These are phyloP conservation scores for Talaromyces sp. DNA, from an alignment of 2,329 filamentous ascomycete genomes.

Conservation along the genomic window DNA sequence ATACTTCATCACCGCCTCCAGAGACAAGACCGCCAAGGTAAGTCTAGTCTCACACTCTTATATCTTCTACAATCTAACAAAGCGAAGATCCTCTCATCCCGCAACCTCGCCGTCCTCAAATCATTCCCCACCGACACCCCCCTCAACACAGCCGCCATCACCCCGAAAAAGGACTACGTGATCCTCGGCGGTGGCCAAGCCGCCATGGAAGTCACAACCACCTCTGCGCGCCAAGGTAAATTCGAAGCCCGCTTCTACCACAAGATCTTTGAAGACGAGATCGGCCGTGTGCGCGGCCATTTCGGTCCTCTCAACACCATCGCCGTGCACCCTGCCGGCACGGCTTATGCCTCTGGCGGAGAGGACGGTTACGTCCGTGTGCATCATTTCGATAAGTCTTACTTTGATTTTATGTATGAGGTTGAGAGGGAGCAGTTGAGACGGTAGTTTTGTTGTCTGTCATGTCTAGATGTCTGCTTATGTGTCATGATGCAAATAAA, in stretches of 20 bases:
- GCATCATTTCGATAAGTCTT: slow-evolving; percentile 97
- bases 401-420: slow-evolving; percentile 98
- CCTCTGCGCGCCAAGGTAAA: slow-evolving; percentile 90
- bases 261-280: slow-evolving; percentile 99
- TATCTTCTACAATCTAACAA: background rate
- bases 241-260: slow-evolving; percentile 99
- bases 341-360: slow-evolving; percentile 89
- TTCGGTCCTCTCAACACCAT: slow-evolving; percentile 97
- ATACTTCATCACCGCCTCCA: slow-evolving; percentile 97
- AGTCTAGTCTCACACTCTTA: slow-evolving; percentile 21
- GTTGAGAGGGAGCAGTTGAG: slow-evolving; percentile 77
- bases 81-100: slow-evolving; percentile 69
- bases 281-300: slow-evolving; percentile 92
- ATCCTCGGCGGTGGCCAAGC: slow-evolving; percentile 97
- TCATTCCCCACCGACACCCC: slow-evolving; percentile 89
- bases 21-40: slow-evolving; percentile 96
- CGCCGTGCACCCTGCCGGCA: slow-evolving; percentile 85
- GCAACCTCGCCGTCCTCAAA: slow-evolving; percentile 88
- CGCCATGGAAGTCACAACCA: slow-evolving; percentile 97
- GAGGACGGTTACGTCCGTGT: slow-evolving; percentile 98
- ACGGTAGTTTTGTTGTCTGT: slow-evolving; percentile 29
- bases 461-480: slow-evolving; percentile 5
- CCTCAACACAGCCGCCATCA: slow-evolving; percentile 92
- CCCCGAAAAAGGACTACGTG: slow-evolving; percentile 93
- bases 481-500: slow-evolving; percentile 14